phyloP scores from a whole-genome alignment of 164 flowering plant species.

The Aristolochia contorta region DNA sequence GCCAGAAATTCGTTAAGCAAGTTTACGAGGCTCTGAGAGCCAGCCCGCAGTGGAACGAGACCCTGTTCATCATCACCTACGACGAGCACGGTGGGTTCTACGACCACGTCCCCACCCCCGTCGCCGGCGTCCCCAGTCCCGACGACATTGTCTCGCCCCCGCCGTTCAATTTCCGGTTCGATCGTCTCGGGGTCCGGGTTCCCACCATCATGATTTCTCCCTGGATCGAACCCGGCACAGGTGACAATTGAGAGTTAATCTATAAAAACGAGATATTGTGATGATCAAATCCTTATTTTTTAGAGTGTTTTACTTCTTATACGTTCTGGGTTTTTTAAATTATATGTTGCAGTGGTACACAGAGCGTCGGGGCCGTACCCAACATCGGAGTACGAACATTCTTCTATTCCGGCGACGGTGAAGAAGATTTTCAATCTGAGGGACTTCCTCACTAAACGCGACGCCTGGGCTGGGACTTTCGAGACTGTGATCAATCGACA shows the following conservation, averaged over 20 bases:
- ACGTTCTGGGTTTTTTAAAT: background rate
- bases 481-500: slow-evolving; percentile 41
- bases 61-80: slow-evolving; percentile 24
- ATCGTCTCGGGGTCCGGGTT: slow-evolving; percentile 71
- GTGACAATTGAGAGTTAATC: no score
- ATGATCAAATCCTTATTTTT: no score
- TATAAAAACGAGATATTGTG: background rate
- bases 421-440: slow-evolving; percentile 69
- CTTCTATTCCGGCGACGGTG: slow-evolving; percentile 81
- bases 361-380: slow-evolving; percentile 67
- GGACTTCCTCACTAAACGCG: slow-evolving; percentile 67
- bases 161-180: slow-evolving; percentile 52
- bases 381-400: slow-evolving; percentile 72
- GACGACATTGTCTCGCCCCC: slow-evolving; percentile 54
- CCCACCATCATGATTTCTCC: slow-evolving; percentile 67
- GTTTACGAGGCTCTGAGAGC: slow-evolving; percentile 27
- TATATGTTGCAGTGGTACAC: slow-evolving; percentile 50
- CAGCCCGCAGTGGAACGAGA: slow-evolving; percentile 32
- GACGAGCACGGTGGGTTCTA: slow-evolving; percentile 34
- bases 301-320: background rate
- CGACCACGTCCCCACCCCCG: slow-evolving; percentile 76
- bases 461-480: slow-evolving; percentile 88
- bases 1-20: slow-evolving; percentile 27
- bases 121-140: slow-evolving; percentile 56
- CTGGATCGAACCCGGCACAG: slow-evolving; percentile 77